Evolutionary conservation across 179 eudicot species (phyloP).

Genomic region (Silene vulgaris): DNA sequence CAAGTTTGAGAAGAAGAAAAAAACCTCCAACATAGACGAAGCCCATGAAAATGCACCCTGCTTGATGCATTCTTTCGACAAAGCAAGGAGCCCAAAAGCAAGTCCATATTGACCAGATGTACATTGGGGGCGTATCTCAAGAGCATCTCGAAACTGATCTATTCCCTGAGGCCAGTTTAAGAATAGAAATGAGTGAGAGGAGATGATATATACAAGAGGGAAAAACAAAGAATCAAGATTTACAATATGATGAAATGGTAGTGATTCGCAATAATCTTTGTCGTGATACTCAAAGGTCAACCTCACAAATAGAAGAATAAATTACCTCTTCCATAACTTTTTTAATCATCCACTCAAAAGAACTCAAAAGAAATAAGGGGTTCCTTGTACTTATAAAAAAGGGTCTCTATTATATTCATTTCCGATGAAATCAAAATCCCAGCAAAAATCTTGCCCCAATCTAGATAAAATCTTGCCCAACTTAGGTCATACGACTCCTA

Average conservation of each 20-base stretch:
- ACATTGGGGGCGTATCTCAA: slow-evolving; percentile 56
- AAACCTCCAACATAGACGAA: slow-evolving; percentile 85
- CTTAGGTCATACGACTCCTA: no score
- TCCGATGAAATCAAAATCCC: neutral
- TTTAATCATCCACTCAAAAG: neutral
- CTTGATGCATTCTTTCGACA: slow-evolving; percentile 70
- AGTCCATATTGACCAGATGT: slow-evolving; percentile 81
- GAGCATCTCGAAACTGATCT: slow-evolving; percentile 75
- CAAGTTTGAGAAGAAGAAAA: slow-evolving; percentile 17
- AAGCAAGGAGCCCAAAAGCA: slow-evolving; percentile 78
- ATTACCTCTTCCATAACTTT: neutral
- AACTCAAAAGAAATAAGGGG: neutral
- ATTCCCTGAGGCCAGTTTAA: slow-evolving; percentile 45
- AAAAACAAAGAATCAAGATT: neutral
- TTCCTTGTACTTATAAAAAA: neutral
- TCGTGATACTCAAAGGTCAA: neutral
- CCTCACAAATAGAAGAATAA: neutral
- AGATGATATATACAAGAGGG: neutral
- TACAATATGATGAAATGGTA: neutral
- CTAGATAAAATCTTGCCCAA: no score
- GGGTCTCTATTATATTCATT: neutral
- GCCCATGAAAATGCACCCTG: slow-evolving; percentile 93
- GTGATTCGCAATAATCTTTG: neutral
- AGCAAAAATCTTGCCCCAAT: neutral
- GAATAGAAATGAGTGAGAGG: neutral